phyloP scores from a whole-genome alignment of 78 protist genomes.

The Bodo saltans region DNA sequence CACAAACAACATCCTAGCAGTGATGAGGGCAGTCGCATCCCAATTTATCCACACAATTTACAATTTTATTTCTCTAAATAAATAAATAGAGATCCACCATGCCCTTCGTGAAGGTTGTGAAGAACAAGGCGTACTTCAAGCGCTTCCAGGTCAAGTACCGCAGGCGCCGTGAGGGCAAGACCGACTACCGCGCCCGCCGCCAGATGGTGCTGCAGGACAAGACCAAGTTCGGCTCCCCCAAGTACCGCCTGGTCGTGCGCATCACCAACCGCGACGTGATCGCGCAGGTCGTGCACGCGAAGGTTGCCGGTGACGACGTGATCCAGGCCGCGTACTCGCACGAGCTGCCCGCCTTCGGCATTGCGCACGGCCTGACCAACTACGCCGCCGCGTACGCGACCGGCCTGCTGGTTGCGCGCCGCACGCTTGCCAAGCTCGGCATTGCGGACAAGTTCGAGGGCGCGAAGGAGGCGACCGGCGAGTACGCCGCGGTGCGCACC shows the following conservation, averaged over 20 bases:
- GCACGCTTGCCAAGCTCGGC: slow-evolving; percentile 76
- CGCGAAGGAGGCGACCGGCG: slow-evolving; percentile 39
- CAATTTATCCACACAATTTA: no score
- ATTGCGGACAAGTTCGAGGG: slow-evolving; percentile 83
- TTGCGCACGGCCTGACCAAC: slow-evolving; percentile 92
- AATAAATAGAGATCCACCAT: slow-evolving; percentile 22
- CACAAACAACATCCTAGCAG: no score
- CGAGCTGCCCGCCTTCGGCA: slow-evolving; percentile 89
- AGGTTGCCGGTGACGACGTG: slow-evolving; percentile 84
- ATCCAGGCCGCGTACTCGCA: slow-evolving; percentile 85
- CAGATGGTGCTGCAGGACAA: slow-evolving; percentile 87
- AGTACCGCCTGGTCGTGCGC: slow-evolving; percentile 97
- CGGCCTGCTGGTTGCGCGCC: slow-evolving; percentile 96
- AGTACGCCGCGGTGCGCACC: not conserved
- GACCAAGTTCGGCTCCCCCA: slow-evolving; percentile 93
- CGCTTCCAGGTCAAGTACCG: slow-evolving; percentile 93
- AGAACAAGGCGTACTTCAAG: slow-evolving; percentile 91
- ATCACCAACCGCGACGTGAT: slow-evolving; percentile 84
- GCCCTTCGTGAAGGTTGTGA: slow-evolving; percentile 89
- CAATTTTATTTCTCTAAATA: not conserved
- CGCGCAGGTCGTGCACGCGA: slow-evolving; percentile 87
- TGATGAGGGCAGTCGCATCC: no score
- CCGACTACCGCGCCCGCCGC: slow-evolving; percentile 95
- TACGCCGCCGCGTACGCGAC: slow-evolving; percentile 95
- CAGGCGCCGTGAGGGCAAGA: slow-evolving; percentile 95